These are phyloP conservation scores for Pythium folliculosum DNA, from an alignment of 352 stramenopile species.

Conservation along the genomic window DNA sequence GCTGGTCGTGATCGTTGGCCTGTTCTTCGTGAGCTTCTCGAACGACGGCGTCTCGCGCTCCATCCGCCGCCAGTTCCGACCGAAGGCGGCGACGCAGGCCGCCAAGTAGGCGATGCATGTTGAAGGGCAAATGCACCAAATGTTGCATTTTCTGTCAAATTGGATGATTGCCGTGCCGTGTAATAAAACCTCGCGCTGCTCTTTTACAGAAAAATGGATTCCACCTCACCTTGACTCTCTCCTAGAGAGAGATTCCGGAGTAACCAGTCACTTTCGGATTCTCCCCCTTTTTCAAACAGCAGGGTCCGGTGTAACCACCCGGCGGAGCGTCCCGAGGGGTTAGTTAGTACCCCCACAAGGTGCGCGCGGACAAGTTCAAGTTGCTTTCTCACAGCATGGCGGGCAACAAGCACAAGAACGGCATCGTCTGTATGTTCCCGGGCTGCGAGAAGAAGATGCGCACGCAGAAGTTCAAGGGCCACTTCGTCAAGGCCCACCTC, in stretches of 20 bases:
- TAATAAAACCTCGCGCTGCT: conserved; percentile 27
- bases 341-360: conserved; percentile 13
- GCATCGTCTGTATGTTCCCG: conserved; percentile 81
- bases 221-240: conserved; percentile 7
- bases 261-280: conserved; percentile 33
- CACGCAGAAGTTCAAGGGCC: conserved; percentile 87
- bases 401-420: conserved; percentile 90
- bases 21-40: conserved; percentile 62
- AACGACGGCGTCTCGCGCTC: conserved; percentile 63
- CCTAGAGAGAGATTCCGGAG: conserved; percentile 35
- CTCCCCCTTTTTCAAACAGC: conserved; percentile 1
- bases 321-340: not conserved
- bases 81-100: conserved; percentile 36
- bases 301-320: conserved; percentile 16
- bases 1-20: conserved; percentile 55
- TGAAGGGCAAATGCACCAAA: not conserved
- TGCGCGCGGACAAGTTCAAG: conserved; percentile 29
- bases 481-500: conserved; percentile 79
- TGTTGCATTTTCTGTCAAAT: conserved; percentile 31
- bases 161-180: conserved; percentile 12
- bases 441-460: conserved; percentile 84
- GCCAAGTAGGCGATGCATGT: conserved; percentile 27
- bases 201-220: conserved; percentile 2
- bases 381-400: conserved; percentile 43
- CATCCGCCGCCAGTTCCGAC: conserved; percentile 51